These are phyloP conservation scores for Heracleum sosnowskyi DNA, from an alignment of 129 eudicot species.

Conservation along the genomic window DNA sequence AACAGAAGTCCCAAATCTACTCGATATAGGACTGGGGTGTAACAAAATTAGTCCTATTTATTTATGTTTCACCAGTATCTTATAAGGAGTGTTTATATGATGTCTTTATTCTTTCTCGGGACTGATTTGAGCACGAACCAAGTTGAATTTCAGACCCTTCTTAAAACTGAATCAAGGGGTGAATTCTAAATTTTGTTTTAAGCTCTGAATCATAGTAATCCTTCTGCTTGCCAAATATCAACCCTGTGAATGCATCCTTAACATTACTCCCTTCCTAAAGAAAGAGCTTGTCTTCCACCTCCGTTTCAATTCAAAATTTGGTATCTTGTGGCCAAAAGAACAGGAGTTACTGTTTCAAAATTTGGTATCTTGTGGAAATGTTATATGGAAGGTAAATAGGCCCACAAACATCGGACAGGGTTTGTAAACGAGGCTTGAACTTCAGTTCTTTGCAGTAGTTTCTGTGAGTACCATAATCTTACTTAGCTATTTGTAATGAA, in stretches of 20 bases:
- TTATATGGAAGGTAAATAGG: too few relatives aligned
- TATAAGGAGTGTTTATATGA: too few relatives aligned
- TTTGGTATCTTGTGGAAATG: too few relatives aligned
- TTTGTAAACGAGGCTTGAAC: conserved; percentile 84
- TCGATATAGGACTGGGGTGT: too few relatives aligned
- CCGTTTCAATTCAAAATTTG: too few relatives aligned
- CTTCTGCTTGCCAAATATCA: background rate
- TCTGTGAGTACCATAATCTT: conserved; percentile 66
- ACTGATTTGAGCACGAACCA: background rate
- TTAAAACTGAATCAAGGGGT: background rate
- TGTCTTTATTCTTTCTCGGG: too few relatives aligned
- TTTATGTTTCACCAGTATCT: background rate
- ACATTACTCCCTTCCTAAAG: too few relatives aligned
- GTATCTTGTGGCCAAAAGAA: background rate
- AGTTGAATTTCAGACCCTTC: background rate
- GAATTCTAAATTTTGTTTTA: background rate
- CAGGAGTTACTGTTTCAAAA: background rate
- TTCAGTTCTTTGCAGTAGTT: conserved; percentile 74
- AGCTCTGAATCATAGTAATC: background rate
- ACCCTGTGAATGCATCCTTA: too few relatives aligned
- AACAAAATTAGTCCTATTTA: background rate
- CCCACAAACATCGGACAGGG: conserved; percentile 59
- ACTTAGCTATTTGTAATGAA: background rate
- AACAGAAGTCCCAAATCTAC: too few relatives aligned
- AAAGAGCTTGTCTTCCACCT: background rate